phyloP scores from a whole-genome alignment of 2,329 filamentous ascomycete species.

The Claviceps africana region DNA sequence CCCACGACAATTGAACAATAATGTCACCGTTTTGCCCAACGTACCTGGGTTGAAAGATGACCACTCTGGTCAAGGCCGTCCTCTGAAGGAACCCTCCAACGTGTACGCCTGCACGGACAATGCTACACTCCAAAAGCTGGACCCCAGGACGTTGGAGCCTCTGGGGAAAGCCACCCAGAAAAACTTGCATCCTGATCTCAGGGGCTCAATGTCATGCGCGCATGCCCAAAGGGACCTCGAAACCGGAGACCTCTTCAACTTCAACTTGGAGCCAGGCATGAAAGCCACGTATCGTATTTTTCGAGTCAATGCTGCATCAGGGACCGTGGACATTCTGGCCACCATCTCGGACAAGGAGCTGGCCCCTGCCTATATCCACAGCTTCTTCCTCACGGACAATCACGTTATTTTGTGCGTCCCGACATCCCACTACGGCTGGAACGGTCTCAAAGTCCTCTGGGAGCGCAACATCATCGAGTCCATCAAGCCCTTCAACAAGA shows the following conservation, averaged over 20 bases:
- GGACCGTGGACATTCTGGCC: conserved; percentile 56
- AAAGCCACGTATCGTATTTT: conserved; percentile 55
- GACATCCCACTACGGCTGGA: conserved; percentile 42
- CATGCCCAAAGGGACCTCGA: conserved; percentile 58
- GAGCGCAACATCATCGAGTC: conserved; percentile 54
- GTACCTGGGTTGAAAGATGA: conserved; percentile 38
- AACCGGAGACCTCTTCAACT: conserved; percentile 70
- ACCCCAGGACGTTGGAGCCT: conserved; percentile 60
- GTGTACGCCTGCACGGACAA: conserved; percentile 21
- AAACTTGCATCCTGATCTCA: conserved; percentile 51
- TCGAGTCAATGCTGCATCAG: conserved; percentile 44
- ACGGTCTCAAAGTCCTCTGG: conserved; percentile 48
- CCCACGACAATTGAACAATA: conserved; percentile 32
- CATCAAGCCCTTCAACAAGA: conserved; percentile 47
- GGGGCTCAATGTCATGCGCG: conserved; percentile 52
- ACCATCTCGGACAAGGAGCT: conserved; percentile 38
- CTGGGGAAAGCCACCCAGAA: conserved; percentile 47
- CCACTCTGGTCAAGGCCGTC: conserved; percentile 11
- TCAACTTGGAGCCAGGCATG: conserved; percentile 54
- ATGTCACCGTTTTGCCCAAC: conserved; percentile 52
- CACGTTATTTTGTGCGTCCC: conserved; percentile 64
- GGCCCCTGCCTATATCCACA: conserved; percentile 64
- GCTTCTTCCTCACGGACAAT: conserved; percentile 57
- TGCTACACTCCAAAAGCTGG: conserved; percentile 48
- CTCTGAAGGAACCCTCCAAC: conserved; percentile 18